Base-by-base conservation (phyloP, 345 rosid species). In the Camelina laxa region DNA sequence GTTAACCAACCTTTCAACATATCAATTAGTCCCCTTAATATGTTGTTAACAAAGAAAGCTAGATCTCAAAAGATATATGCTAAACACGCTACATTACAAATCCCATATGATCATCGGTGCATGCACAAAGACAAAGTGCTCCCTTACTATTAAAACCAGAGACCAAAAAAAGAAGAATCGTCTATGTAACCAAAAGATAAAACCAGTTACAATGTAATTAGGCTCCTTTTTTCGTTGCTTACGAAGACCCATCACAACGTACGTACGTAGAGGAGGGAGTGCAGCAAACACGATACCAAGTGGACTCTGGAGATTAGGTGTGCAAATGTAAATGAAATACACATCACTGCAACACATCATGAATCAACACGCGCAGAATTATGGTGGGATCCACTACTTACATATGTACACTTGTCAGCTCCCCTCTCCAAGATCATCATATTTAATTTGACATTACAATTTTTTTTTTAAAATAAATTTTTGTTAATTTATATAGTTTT, bases 381-480 rank as follows among this genome's bases (percentile, higher is more conserved):
- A 24, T 70, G 60, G 71, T 65, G 65, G 75, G 38, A 16, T 64
- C 75, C 75, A 59, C 22, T 17, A 21, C 1, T 9, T 60, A 60
- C 67, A 74, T 50, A 50, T 42, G 78, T 47, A 74, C 78, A 74
- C 72, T 74, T 65, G 78, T 74, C 60, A 30, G 56, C 55, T 57
- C 44, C 55, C 38, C 56, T 47, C 30, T 41, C 33, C n/a, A 62
- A 4, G 13, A 13, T 16, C 2, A 44, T 58, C 6, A 30, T 30
- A 31, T 7, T 6, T 31, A 6, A 22, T 19, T 45, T 58, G 36
- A 58, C 64, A 44, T 27, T n/a, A 22, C 38, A 67, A 21, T 2
- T 22, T 15, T 19, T 10, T 11, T 31, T 31, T 4, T 1, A 22
- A 22, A 22, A 22, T 22, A 22, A 22, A 22, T 22, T 22, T 22